Evolutionary conservation across 208 protist genomes (phyloP).

Genomic region (Leishmania martiniquensis): DNA sequence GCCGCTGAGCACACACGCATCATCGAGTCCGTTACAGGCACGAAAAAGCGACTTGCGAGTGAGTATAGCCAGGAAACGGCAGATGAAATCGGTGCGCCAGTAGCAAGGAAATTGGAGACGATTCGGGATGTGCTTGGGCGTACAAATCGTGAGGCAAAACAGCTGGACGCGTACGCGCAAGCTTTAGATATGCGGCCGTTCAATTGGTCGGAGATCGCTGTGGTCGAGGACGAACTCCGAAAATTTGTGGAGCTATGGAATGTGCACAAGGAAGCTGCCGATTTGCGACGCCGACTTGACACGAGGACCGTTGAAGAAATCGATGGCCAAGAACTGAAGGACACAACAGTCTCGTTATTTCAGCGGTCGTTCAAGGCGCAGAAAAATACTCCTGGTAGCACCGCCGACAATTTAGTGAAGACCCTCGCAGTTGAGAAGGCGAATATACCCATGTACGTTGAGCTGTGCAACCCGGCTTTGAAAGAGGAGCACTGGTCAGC

Average conservation of each 20-base stretch:
- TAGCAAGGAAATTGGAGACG: slow-evolving; percentile 53
- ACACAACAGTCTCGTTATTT: slow-evolving; percentile 59
- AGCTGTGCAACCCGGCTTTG: slow-evolving; percentile 91
- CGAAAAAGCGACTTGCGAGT: slow-evolving; percentile 32
- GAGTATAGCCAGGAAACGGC: slow-evolving; percentile 46
- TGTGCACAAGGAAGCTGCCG: slow-evolving; percentile 53
- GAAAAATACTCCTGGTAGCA: slow-evolving; percentile 65
- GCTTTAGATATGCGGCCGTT: slow-evolving; percentile 71
- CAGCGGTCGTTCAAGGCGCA: slow-evolving; percentile 68
- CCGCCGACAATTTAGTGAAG: slow-evolving; percentile 66
- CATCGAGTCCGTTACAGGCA: slow-evolving; percentile 31
- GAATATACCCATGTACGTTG: slow-evolving; percentile 65
- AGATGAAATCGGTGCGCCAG: slow-evolving; percentile 42
- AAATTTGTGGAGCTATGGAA: slow-evolving; percentile 83
- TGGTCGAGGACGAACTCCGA: slow-evolving; percentile 58
- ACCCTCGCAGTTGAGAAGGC: slow-evolving; percentile 77
- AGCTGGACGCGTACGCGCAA: slow-evolving; percentile 70
- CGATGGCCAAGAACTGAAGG: slow-evolving; percentile 75
- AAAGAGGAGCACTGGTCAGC: slow-evolving; percentile 75
- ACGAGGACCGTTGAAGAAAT: slow-evolving; percentile 50
- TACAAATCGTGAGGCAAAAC: slow-evolving; percentile 34
- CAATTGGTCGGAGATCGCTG: slow-evolving; percentile 73
- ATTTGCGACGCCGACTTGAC: slow-evolving; percentile 59
- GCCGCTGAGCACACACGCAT: slow-evolving; percentile 35
- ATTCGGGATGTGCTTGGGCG: slow-evolving; percentile 36